Base-by-base conservation (phyloP, 306 rosid species). In the Lathyrus aphaca region DNA sequence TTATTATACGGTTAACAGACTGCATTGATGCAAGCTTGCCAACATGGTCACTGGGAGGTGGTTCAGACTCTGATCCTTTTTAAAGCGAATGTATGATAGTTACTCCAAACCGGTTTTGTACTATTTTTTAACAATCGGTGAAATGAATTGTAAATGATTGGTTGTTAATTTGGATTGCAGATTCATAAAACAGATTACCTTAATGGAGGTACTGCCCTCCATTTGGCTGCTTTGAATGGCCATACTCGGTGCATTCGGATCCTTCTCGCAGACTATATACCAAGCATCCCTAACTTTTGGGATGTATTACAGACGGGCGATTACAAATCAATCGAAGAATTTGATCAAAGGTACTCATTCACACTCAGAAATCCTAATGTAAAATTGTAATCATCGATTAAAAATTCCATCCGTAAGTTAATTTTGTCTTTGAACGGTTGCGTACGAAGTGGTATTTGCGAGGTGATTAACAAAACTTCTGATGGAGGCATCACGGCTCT, bases 11-110 rank as follows among this genome's bases (percentile, higher is more conserved):
- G 59, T 74, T 57, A 80, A 82, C 89, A 93, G 99, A 94, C 99
- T 80, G 99, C 99, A 71, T 83, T 94, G 88, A 94, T 94, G 99
- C 99, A 94, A 94, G 99, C 99, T 69, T 94, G 99, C 77, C 97
- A 91, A 77, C 88, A 91, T 78, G 99, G 99, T 83, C 95, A 86
- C 43, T 94, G 97, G 99, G 99, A 91, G 75, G 97, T 91, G 58
- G 96, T 87, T 71, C 91, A 79, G 95, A 91, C 84, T 62, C 77
- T 94, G 64, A 56, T 91, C 58, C 81, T 94, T 64, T 85, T 79
- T 60, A 79, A 75, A 5, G 96, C 99, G 67, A 88, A 89, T 50
- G 99, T 94, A 86, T 68, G 90, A 66, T 21, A 58, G 0, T 69
- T 25, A 14, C 68, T 65, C n/a, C 57, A 19, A 50, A 19, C 40